Evolutionary conservation across 345 rosid genomes (phyloP).

Genomic region (Limnanthes douglasii): DNA sequence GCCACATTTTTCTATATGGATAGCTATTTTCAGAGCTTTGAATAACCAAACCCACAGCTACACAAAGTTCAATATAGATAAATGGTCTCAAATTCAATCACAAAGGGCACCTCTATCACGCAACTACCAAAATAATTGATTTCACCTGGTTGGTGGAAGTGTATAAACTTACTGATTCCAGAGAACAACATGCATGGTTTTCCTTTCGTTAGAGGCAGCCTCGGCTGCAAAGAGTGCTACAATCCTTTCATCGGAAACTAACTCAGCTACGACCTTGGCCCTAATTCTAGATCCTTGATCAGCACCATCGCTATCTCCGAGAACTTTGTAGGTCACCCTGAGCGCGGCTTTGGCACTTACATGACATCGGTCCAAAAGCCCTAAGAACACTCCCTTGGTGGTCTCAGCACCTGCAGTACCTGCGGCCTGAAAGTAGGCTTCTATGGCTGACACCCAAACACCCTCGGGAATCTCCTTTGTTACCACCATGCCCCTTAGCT

Average conservation of each 20-base stretch:
- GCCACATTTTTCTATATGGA: too few species aligned
- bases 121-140: too few species aligned
- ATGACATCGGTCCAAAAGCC: conserved; percentile 70
- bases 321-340: conserved; percentile 53
- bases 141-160: background rate
- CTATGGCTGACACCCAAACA: conserved; percentile 93
- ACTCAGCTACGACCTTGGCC: conserved; percentile 54
- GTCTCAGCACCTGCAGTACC: conserved; percentile 96
- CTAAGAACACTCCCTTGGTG: conserved; percentile 71
- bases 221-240: conserved; percentile 55
- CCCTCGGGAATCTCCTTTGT: conserved; percentile 80
- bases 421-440: conserved; percentile 68
- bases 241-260: conserved; percentile 78
- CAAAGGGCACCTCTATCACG: too few species aligned
- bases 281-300: conserved; percentile 36
- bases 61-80: too few species aligned
- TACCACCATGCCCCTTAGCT: conserved; percentile 72
- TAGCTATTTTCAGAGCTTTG: too few species aligned
- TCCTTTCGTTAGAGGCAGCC: conserved; percentile 43
- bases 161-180: conserved; percentile 59
- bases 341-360: conserved; percentile 77
- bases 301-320: conserved; percentile 40
- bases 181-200: conserved; percentile 69
- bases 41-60: too few species aligned
- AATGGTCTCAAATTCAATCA: conserved; percentile 1